phyloP scores from a whole-genome alignment of 371 early-diverging fungal genomes.

The Actinomucor elegans region DNA sequence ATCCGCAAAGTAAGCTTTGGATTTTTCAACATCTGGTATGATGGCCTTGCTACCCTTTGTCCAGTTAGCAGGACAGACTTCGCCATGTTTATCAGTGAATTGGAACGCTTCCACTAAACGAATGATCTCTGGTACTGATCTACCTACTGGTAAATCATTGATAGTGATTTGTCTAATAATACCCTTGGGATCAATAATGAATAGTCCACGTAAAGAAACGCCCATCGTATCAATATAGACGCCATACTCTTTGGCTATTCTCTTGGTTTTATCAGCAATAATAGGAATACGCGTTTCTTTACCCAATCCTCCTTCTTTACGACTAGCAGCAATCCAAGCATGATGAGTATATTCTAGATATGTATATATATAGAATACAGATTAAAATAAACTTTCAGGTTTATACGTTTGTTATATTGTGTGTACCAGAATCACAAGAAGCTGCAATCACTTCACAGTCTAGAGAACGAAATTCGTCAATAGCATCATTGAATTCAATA shows the following conservation, averaged over 20 bases:
- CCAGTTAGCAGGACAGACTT: constrained; percentile 91
- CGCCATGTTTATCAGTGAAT: constrained; percentile 68
- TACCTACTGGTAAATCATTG: constrained; percentile 78
- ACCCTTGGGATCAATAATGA: constrained; percentile 78
- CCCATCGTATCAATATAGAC: constrained; percentile 70
- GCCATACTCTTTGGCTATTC: constrained; percentile 70
- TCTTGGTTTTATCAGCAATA: constrained; percentile 71
- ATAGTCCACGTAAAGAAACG: constrained; percentile 58
- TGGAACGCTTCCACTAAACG: constrained; percentile 82
- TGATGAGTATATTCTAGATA: constrained; percentile 46
- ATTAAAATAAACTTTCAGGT: too few relatives aligned
- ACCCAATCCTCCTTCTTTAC: constrained; percentile 82
- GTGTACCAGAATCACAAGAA: constrained; percentile 45
- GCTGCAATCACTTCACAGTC: constrained; percentile 52
- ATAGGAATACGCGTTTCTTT: constrained; percentile 64
- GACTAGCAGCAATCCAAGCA: constrained; percentile 69
- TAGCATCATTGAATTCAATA: constrained; percentile 61
- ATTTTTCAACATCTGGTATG: constrained; percentile 69
- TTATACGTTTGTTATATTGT: not conserved
- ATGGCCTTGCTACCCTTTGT: constrained; percentile 70
- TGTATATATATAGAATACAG: too few relatives aligned
- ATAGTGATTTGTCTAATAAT: constrained; percentile 55
- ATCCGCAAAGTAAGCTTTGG: constrained; percentile 75
- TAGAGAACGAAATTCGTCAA: constrained; percentile 63
- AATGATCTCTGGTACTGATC: constrained; percentile 72